Percentiles rank a stretch among this genome's conserved stretches.
Evolutionary conservation across 371 early-diverging fungal species (phyloP).

Genomic region (Dinochytrium kinnereticum): DNA sequence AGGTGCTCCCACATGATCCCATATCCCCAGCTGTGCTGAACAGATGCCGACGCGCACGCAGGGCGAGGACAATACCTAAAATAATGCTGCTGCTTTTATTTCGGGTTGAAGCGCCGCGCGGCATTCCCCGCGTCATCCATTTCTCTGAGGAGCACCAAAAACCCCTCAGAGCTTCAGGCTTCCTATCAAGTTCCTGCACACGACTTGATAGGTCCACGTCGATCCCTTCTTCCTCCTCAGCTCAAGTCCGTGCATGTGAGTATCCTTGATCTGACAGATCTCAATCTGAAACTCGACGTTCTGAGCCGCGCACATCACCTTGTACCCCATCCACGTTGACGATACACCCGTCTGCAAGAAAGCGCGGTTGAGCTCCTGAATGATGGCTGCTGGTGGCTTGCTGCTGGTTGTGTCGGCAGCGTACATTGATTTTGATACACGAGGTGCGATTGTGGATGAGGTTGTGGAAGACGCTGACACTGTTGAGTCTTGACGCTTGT

Average conservation of each 20-base stretch:
- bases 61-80: too few species aligned
- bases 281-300: conserved; percentile 41
- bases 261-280: conserved; percentile 41
- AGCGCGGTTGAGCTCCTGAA: conserved; percentile 48
- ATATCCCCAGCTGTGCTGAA: too few species aligned
- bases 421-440: conserved; percentile 47
- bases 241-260: conserved; percentile 44
- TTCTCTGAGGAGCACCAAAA: too few species aligned
- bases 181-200: conserved; percentile 30
- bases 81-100: too few species aligned
- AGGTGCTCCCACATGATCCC: too few species aligned
- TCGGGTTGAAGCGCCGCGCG: too few species aligned
- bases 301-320: conserved; percentile 26
- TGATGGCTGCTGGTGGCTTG: conserved; percentile 58
- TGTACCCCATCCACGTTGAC: conserved; percentile 29
- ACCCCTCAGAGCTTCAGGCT: conserved; percentile 28
- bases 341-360: conserved; percentile 34
- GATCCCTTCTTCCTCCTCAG: conserved; percentile 45
- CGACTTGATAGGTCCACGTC: conserved; percentile 38
- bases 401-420: conserved; percentile 58
- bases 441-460: neutral
- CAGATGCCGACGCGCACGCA: too few species aligned
- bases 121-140: too few species aligned
- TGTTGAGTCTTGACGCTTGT: neutral
- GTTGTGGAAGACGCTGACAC: conserved; percentile 1